These are phyloP conservation scores for Salicornia ramosissima DNA, from an alignment of 148 eudicot genomes.

Conservation along the genomic window DNA sequence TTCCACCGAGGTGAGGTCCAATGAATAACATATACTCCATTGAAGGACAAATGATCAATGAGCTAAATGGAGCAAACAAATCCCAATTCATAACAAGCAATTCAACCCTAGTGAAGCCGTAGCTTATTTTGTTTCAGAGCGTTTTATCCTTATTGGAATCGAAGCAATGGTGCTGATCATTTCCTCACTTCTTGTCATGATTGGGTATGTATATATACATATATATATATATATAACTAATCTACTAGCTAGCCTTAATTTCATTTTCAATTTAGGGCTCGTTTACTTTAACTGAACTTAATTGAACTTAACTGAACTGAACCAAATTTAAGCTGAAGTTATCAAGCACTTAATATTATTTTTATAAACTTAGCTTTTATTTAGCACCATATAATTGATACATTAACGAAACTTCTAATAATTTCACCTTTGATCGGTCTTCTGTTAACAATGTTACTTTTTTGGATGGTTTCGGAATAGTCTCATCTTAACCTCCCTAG, in stretches of 20 bases:
- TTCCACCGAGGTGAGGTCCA: constrained; percentile 55
- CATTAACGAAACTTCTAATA: no score
- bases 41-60: constrained; percentile 60
- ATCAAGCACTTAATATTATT: no score
- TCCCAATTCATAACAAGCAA: constrained; percentile 31
- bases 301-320: no score
- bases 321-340: no score
- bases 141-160: constrained; percentile 55
- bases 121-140: constrained; percentile 42
- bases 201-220: constrained; percentile 42
- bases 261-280: no score
- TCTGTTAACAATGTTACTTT: no score
- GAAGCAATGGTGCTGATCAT: constrained; percentile 64
- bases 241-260: not conserved
- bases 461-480: no score
- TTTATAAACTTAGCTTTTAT: no score
- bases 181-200: constrained; percentile 70
- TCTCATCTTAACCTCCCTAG: no score
- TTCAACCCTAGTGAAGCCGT: constrained; percentile 45
- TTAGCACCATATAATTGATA: no score
- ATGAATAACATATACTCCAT: constrained; percentile 55
- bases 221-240: not conserved
- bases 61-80: constrained; percentile 25
- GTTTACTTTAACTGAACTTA: no score
- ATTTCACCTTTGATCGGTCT: no score